Evolutionary conservation across 2,329 filamentous ascomycete species (phyloP), one percentile per base, ranked within the genome.

Genomic region (Ophiosphaerella narmari): DNA sequence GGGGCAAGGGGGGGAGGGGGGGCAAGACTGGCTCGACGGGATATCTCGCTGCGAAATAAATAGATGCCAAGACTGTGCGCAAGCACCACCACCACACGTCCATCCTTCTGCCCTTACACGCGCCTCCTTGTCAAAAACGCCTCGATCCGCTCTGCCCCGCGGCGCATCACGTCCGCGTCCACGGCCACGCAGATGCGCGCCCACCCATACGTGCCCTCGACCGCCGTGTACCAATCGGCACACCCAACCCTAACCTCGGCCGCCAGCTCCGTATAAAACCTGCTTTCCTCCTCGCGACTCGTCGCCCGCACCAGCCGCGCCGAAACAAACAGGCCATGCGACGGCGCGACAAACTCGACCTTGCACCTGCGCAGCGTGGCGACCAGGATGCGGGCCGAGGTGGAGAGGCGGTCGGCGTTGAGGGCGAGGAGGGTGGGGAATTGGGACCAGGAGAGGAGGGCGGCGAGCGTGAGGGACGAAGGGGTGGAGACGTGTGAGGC

Each of bases 121-220:
- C 34, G 4, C 33, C 24, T 24, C 36, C 24, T 44, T 7, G n/a
- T 40, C 11, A 55, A 39, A 47, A 65, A 63, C 3, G 26, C 41
- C 13, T 43, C 46, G 26, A 69, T 49, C 24, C 50, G 52, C 39
- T 36, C 46, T 13, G 66, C 9, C 5, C 51, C 62, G 16, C 33
- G 41, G 31, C 38, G 38, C 66, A 69, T 60, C 9, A 43, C 50
- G 12, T 58, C 46, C n/a, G 21, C 18, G 0, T 36, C 34, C 7
- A 67, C 37, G 2, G 57, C 57, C 34, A 71, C 68, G 16, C 60
- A 46, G 29, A 71, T 50, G 38, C 67, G 57, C 12, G 55, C 59
- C 67, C 67, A 71, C 2, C 67, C 67, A 55, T 47, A 62, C 35
- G 68, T 60, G n/a, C 44, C 54, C 24, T 70, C 62, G 1, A 66